Evolutionary conservation across 768 basidiomycete genomes (phyloP).

Genomic region (Dioszegia hungarica): DNA sequence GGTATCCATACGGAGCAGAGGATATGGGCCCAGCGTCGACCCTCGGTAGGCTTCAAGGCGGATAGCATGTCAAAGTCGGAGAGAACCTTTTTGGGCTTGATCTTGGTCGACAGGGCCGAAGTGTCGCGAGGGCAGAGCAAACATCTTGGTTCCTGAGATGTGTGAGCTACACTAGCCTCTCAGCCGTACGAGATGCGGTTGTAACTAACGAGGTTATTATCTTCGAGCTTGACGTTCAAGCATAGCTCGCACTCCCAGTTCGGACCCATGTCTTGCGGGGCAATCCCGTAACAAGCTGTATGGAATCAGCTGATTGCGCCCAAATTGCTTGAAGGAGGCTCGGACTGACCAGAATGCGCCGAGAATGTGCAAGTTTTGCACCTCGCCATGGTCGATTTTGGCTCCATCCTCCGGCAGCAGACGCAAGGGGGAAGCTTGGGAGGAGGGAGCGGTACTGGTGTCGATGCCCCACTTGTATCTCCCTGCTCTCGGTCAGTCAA

Average conservation of each 20-base stretch:
- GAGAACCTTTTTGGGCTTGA: constrained; percentile 20
- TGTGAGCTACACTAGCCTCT: not conserved
- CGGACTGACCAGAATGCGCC: constrained; percentile 66
- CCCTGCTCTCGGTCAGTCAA: constrained; percentile 1
- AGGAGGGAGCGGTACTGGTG: constrained; percentile 52
- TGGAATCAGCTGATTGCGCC: not conserved
- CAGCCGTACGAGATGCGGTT: not conserved
- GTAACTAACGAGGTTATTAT: constrained; percentile 68
- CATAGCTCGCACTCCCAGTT: constrained; percentile 85
- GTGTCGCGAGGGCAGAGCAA: constrained; percentile 71
- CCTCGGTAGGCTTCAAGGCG: constrained; percentile 86
- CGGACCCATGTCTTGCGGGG: constrained; percentile 58
- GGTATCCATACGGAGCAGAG: constrained; percentile 82
- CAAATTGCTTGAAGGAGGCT: not conserved
- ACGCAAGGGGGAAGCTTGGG: constrained; percentile 56
- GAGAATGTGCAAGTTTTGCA: constrained; percentile 75
- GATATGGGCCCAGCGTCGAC: constrained; percentile 86
- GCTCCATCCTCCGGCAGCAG: constrained; percentile 69
- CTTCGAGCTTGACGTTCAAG: constrained; percentile 71
- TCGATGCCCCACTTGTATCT: constrained; percentile 59
- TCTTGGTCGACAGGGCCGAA: constrained; percentile 28
- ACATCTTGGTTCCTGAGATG: constrained; percentile 70
- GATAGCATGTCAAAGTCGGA: constrained; percentile 54
- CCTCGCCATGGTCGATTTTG: constrained; percentile 69
- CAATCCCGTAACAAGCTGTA: constrained; percentile 64